These are phyloP conservation scores for Cylindrotheca fusiformis DNA, from an alignment of 108 stramenopile genomes.

Conservation along the genomic window DNA sequence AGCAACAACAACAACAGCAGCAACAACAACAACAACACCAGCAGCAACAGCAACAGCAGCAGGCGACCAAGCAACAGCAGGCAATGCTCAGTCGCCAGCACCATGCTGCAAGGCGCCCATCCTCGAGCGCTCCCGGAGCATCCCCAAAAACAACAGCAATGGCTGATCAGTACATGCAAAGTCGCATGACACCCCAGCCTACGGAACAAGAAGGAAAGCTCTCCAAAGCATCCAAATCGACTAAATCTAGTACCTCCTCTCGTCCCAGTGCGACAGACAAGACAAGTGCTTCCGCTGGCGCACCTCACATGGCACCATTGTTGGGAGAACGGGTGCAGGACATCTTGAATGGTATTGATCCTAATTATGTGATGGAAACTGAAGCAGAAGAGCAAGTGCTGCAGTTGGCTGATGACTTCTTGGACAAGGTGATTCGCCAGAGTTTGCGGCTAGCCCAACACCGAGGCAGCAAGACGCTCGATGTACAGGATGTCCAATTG, in stretches of 20 bases:
- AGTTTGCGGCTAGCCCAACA: slow-evolving; percentile 64
- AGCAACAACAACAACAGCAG: slow-evolving; percentile 19
- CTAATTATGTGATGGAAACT: slow-evolving; percentile 65
- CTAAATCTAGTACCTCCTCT: neutral
- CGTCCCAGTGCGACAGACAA: slow-evolving; percentile 6
- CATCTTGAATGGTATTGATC: slow-evolving; percentile 65
- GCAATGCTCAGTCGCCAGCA: slow-evolving; percentile 9
- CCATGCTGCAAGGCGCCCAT: neutral
- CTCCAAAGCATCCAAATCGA: slow-evolving; percentile 9
- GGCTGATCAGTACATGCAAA: too few species aligned
- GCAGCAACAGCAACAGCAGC: slow-evolving; percentile 35
- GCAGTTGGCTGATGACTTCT: slow-evolving; percentile 75
- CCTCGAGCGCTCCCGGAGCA: neutral
- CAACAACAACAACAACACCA: slow-evolving; percentile 12
- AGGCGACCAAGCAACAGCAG: slow-evolving; percentile 18
- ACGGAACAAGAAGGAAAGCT: slow-evolving; percentile 45
- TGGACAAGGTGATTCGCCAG: slow-evolving; percentile 69
- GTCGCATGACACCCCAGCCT: slow-evolving; percentile 41
- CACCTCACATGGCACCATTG: slow-evolving; percentile 58
- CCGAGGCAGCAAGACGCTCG: slow-evolving; percentile 63
- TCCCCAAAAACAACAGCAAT: neutral
- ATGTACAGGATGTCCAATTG: slow-evolving; percentile 77
- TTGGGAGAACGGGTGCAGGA: slow-evolving; percentile 60
- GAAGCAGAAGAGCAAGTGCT: slow-evolving; percentile 76
- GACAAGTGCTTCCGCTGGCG: slow-evolving; percentile 12